Base-by-base conservation (phyloP, 2,329 filamentous ascomycete species). In the Colletotrichum sp. region DNA sequence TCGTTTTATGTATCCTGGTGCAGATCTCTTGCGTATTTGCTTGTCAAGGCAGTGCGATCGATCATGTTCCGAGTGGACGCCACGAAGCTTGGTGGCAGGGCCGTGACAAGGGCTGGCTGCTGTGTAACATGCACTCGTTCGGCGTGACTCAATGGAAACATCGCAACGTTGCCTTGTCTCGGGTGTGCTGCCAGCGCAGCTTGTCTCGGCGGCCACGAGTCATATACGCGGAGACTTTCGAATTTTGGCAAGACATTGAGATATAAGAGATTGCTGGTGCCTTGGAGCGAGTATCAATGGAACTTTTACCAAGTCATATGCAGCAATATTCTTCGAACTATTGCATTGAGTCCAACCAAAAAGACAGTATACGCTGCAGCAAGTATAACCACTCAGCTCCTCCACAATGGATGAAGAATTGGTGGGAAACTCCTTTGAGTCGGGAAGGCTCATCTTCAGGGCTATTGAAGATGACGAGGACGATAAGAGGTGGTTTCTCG, bases 381-480 rank as follows among this genome's bases (percentile, higher is more conserved):
- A 10, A 13, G 8, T 24, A 30, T 5, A 5, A 8, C 0, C 28
- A 32, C 3, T 21, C 30, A 13, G 18, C 21, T 43, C 24, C 3
- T 28, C 8, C 1, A 34, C 8, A 1, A 66, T 58, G 52, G 26
- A 9, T 5, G 32, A n/a, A 5, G 32, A 16, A 7, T 9, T 66
- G 0, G 36, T 18, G 12, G n/a, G 8, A 26, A 71, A 52, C 15
- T 52, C 62, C 3, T 71, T 48, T 3, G 2, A 52, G 1, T 66
- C 26, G 2, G 9, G n/a, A 6, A 52, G 62, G 9, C 34, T 66
- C 13, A 13, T 48, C 4, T 71, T 58, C 26, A 52, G 70, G n/a
- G 70, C 61, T 4, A 60, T 66, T 21, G 70, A 52, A 18, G 61
- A 48, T 36, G 52, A 30, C 26, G 52, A 66, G 10, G 21, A 64